Evolutionary conservation across 2,329 filamentous ascomycete species (phyloP), one percentile per base, ranked within the genome.

Genomic region (Ceratocystis eucalypticola): DNA sequence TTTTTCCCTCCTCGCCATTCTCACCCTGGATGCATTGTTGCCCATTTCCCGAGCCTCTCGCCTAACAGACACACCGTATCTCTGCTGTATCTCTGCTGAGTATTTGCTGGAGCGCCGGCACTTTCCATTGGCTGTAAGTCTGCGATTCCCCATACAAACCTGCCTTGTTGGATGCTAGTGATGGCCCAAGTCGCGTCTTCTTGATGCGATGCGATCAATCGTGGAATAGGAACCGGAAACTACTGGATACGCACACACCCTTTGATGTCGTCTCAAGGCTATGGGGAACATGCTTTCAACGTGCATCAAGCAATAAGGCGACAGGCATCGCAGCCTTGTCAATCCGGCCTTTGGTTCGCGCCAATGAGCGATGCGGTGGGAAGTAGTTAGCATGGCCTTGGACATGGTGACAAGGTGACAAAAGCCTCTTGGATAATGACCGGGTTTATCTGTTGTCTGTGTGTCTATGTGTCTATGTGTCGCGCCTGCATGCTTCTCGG

Each of bases 181-280:
- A 15, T 41, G 37, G 37, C 37, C 4, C 37, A 41, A 59, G 25
- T 59, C 55, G 55, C 55, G 55, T 59, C 30, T 59, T 12, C 37
- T 28, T 59, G 55, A 59, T 59, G 55, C 55, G 55, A 59, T 59
- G 55, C 55, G 30, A 59, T 57, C 15, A 28, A 17, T 30, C 28
- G 53, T 15, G 53, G 30, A n/a, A 33, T 59, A 15, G 22, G 22
- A 8, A 37, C 25, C 17, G 12, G 28, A 28, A 6, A 59, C 25
- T 37, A 25, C 30, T 33, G 55, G 15, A 59, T 59, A n/a, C 12
- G n/a, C 46, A 59, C 55, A 59, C 55, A 3, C 28, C 55, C 5
- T 53, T 10, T 25, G 28, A 20, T 17, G n/a, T 6, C 28, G 20
- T 30, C 7, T 8, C 17, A 3, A 37, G 7, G 12, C 28, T 7